A percentile compares a stretch with the other conserved stretches of the same genome.
Evolutionary conservation across 345 rosid genomes (phyloP).

Genomic region (Brassica incana): DNA sequence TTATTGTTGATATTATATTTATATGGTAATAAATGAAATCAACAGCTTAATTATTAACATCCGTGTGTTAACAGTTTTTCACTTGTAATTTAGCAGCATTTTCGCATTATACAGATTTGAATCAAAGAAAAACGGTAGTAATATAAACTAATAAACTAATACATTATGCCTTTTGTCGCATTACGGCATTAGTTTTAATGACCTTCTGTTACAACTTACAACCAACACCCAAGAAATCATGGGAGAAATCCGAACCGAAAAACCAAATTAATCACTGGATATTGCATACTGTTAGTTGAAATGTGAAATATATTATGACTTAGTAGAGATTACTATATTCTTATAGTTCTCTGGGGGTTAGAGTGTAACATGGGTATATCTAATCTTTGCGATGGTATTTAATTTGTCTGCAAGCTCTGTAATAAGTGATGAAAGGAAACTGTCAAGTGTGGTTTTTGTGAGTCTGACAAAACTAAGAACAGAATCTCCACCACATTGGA

Average conservation of each 20-base stretch:
- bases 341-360: not conserved
- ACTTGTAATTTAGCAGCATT: not conserved
- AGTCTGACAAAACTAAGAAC: slow-evolving; percentile 25
- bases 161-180: not conserved
- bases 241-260: not conserved
- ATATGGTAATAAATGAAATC: slow-evolving; percentile 10
- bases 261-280: not conserved
- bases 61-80: not conserved
- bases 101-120: not conserved
- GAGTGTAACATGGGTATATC: slow-evolving; percentile 37
- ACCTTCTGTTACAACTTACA: not conserved
- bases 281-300: not conserved
- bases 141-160: not conserved
- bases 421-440: slow-evolving; percentile 19
- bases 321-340: slow-evolving; percentile 15
- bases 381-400: slow-evolving; percentile 29
- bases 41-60: slow-evolving; percentile 15
- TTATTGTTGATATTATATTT: slow-evolving; percentile 10
- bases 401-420: slow-evolving; percentile 35
- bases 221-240: not conserved
- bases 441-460: slow-evolving; percentile 13
- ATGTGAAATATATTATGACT: slow-evolving; percentile 3
- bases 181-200: not conserved
- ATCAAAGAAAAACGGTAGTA: not conserved
- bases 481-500: slow-evolving; percentile 22